phyloP scores from a whole-genome alignment of 371 early-diverging fungal genomes.

The Mucor indicus region DNA sequence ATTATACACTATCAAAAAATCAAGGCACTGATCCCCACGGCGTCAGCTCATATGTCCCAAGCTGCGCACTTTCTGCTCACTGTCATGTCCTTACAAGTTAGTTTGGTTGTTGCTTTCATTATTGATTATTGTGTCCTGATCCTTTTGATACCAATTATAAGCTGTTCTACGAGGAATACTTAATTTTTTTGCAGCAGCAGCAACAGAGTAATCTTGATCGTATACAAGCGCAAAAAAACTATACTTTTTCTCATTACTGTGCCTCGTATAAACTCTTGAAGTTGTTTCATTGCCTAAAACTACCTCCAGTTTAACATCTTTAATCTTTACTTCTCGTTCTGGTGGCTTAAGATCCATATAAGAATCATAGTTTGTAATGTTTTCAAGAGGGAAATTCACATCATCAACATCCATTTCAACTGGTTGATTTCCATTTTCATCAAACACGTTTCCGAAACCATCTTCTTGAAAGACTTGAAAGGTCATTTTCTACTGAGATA shows the following conservation, averaged over 20 bases:
- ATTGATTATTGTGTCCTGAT: too few relatives aligned
- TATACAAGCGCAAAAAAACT: not conserved
- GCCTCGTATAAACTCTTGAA: slow-evolving; percentile 3
- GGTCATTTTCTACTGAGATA: not conserved
- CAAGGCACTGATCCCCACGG: not conserved
- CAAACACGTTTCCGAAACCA: slow-evolving; percentile 4
- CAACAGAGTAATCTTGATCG: not conserved
- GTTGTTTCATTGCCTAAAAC: slow-evolving; percentile 1
- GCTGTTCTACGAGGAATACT: not conserved
- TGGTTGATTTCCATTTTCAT: slow-evolving; percentile 8
- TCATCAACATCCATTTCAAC: slow-evolving; percentile 4
- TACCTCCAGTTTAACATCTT: slow-evolving; percentile 2
- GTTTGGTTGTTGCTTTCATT: too few relatives aligned
- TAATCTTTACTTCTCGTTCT: not conserved
- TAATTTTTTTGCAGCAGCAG: not conserved
- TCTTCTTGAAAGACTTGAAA: slow-evolving; percentile 3
- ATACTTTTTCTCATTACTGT: not conserved
- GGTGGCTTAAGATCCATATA: slow-evolving; percentile 4
- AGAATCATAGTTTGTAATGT: not conserved
- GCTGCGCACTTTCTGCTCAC: slow-evolving; percentile 1
- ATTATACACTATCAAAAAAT: slow-evolving; percentile 8
- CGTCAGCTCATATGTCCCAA: not conserved
- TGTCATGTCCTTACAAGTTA: too few relatives aligned
- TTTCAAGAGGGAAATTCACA: slow-evolving; percentile 2
- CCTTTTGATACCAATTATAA: too few relatives aligned